Base-by-base conservation (phyloP, 257 asterid species). In the Ehretia macrophylla region DNA sequence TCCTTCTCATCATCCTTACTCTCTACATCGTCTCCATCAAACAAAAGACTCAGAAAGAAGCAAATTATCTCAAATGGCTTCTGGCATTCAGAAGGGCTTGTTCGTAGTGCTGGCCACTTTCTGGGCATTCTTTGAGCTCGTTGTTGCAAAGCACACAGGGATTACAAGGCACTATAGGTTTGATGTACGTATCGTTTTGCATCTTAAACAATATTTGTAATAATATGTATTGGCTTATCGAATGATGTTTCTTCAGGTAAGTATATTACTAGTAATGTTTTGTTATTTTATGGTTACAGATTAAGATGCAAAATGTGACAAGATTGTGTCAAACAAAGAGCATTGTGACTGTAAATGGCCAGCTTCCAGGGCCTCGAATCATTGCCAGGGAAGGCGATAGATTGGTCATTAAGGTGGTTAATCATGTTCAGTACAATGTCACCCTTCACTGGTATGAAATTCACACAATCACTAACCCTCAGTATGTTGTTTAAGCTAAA, bases 321-420 rank as follows among this genome's bases (percentile, higher is more conserved):
- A 77, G 85, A 27, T 67, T 84, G 51, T 84, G 94, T 66, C 83
- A 77, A 59, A 70, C 80, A 11, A 84, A 79, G 79, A 84, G 68
- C 56, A 81, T 84, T 42, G 83, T 79, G 46, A 79, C 93, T 0
- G 93, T 84, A 0, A 84, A 81, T 22, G 89, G 89, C 23, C 78
- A 77, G 52, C 66, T 81, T 70, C 93, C 86, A 17, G 93, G 88
- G 58, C 89, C 93, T 17, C 60, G 79, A 32, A 73, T 84, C 65
- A 71, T 71, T 14, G 88, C 88, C 51, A 77, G 88, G 62, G 88
- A 84, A 79, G 93, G 93, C 20, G 93, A 84, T 64, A 71, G 77
- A 20, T 72, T 84, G 56, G 11, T 73, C 14, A 65, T 84, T 18
- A 81, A 77, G 67, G 81, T 84, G 54, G 83, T 81, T 20, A 84